Percentiles rank a stretch among this genome's conserved stretches.
phyloP scores from a whole-genome alignment of 306 rosid genomes.

The Delonix regia region DNA sequence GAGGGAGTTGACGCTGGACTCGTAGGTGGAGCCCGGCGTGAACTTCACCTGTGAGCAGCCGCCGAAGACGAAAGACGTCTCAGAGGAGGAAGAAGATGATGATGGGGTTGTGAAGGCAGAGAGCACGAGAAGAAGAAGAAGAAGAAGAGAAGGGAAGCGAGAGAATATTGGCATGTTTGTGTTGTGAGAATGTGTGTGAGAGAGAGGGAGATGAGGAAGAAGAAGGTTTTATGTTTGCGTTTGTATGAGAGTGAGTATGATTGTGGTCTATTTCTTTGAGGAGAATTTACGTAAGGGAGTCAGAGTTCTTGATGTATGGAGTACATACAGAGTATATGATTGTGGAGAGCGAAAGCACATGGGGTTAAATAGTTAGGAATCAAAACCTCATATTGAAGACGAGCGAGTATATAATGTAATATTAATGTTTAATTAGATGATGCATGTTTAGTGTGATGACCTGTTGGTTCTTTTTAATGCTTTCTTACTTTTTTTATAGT shows the following conservation, averaged over 20 bases:
- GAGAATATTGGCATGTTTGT: slow-evolving; percentile 41
- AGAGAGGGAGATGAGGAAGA: neutral
- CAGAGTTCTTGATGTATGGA: slow-evolving; percentile 33
- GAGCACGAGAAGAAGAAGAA: slow-evolving; percentile 28
- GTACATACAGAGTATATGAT: slow-evolving; percentile 16
- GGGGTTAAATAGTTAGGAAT: neutral
- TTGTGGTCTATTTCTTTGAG: slow-evolving; percentile 47
- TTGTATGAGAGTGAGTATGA: neutral
- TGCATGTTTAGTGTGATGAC: neutral
- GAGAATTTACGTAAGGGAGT: slow-evolving; percentile 62
- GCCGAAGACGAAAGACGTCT: slow-evolving; percentile 67
- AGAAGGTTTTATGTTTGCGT: neutral
- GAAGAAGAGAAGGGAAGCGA: slow-evolving; percentile 7
- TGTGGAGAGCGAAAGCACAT: slow-evolving; percentile 14
- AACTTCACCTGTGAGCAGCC: slow-evolving; percentile 78
- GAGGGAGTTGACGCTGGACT: slow-evolving; percentile 60
- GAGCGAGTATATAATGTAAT: too few species aligned
- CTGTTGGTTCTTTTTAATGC: too few species aligned
- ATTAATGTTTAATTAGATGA: neutral
- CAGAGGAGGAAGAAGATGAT: slow-evolving; percentile 39
- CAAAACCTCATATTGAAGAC: neutral
- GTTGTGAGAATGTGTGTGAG: neutral
- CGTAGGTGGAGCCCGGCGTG: slow-evolving; percentile 62
- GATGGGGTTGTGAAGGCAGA: slow-evolving; percentile 37
- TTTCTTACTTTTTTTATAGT: too few species aligned